phyloP scores from a whole-genome alignment of 1,139 yeast species.

The Diutina siamensis region DNA sequence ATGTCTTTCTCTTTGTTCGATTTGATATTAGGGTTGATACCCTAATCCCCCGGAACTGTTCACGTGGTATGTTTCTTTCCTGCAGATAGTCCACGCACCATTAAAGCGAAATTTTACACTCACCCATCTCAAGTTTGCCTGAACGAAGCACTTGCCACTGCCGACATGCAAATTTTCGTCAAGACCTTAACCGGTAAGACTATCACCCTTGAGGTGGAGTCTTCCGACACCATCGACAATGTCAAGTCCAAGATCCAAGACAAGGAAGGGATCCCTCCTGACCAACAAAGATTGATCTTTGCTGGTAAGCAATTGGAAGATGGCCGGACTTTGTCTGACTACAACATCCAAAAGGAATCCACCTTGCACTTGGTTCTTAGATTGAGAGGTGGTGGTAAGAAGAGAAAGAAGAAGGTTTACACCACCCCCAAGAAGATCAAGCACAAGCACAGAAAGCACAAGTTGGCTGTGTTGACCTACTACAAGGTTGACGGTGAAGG shows the following conservation, averaged over 20 bases:
- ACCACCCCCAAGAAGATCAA: constrained; percentile 99
- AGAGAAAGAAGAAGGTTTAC: constrained; percentile 98
- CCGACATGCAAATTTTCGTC: constrained; percentile 95
- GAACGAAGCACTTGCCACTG: constrained; percentile 9
- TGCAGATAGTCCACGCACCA: background rate
- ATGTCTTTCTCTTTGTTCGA: too few relatives aligned
- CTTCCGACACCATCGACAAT: constrained; percentile 98
- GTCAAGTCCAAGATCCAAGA: constrained; percentile 99
- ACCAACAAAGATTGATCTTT: constrained; percentile 98
- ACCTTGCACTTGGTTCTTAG: constrained; percentile 95
- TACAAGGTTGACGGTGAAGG: constrained; percentile 99
- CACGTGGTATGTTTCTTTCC: too few relatives aligned
- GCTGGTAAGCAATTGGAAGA: constrained; percentile 99
- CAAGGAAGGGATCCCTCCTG: constrained; percentile 99
- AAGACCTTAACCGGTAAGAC: constrained; percentile 99
- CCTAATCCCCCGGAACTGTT: too few relatives aligned
- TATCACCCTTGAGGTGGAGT: constrained; percentile 97
- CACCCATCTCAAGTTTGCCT: constrained; percentile 1
- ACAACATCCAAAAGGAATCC: constrained; percentile 99
- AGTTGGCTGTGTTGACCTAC: constrained; percentile 98
- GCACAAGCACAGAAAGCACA: constrained; percentile 99
- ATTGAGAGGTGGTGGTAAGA: constrained; percentile 99
- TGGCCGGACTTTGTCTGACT: constrained; percentile 97
- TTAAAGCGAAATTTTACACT: background rate
- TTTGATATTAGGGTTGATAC: too few relatives aligned